Conservation (phyloP, 2,329 filamentous ascomycete species). For the Penicillium digitatum region DNA sequence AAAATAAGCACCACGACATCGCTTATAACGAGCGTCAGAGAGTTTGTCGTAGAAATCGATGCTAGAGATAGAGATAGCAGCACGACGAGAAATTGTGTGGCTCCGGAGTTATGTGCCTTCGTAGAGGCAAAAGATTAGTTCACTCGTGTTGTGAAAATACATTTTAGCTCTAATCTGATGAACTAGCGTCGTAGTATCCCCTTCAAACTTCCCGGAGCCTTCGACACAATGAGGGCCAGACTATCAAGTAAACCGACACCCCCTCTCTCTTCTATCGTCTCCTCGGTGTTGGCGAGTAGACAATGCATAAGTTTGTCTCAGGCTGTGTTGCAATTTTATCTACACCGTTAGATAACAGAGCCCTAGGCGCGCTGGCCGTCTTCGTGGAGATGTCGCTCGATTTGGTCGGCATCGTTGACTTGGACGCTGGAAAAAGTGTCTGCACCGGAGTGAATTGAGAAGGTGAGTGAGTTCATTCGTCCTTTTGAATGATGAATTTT, state of each 20-base stretch:
- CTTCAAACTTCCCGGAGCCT: too few relatives aligned
- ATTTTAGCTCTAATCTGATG: constrained; percentile 18
- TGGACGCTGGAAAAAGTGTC: background rate
- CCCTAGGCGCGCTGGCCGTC: constrained; percentile 1
- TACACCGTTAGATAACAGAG: background rate
- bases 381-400: constrained; percentile 1
- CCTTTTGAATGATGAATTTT: background rate
- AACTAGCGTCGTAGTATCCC: too few relatives aligned
- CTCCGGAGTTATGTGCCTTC: constrained; percentile 19
- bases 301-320: background rate
- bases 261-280: background rate
- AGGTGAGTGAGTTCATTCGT: background rate
- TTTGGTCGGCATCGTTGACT: background rate
- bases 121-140: constrained; percentile 21
- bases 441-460: background rate
- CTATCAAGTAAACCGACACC: constrained; percentile 2
- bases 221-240: background rate
- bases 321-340: background rate
- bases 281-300: background rate
- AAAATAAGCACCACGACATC: background rate
- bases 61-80: constrained; percentile 8
- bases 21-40: background rate
- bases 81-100: constrained; percentile 14
- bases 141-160: constrained; percentile 16
- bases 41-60: constrained; percentile 19